These are phyloP conservation scores for Anthracocystis setariae DNA, from an alignment of 1,284 basidiomycete genomes.

Conservation along the genomic window DNA sequence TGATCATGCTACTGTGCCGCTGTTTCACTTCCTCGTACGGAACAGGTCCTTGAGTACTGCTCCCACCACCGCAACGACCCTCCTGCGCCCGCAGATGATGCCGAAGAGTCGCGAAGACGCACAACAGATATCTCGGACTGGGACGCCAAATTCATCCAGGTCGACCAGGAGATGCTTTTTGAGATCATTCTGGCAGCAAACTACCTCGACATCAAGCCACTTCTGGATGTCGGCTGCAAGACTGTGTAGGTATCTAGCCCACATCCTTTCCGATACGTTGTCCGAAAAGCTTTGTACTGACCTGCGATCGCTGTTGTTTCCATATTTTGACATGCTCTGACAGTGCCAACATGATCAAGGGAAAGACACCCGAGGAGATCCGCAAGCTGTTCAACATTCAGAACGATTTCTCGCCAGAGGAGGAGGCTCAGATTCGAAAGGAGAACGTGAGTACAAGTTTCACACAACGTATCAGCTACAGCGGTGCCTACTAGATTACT, in stretches of 20 bases:
- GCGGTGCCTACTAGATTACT: too few species aligned
- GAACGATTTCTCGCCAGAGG: constrained; percentile 94
- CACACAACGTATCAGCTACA: too few species aligned
- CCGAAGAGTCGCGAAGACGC: constrained; percentile 92
- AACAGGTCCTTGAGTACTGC: constrained; percentile 96
- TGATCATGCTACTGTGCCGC: not conserved
- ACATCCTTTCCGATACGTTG: not conserved
- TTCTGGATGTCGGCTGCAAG: constrained; percentile 98
- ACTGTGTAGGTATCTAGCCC: constrained; percentile 74
- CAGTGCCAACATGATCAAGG: constrained; percentile 97
- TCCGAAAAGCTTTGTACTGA: not conserved
- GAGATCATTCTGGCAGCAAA: constrained; percentile 99
- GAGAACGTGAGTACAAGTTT: constrained; percentile 79
- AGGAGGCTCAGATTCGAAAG: constrained; percentile 99
- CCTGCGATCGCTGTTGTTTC: not conserved
- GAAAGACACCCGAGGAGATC: constrained; percentile 95
- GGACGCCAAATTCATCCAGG: constrained; percentile 94
- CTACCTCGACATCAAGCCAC: constrained; percentile 99
- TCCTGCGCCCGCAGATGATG: constrained; percentile 79
- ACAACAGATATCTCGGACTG: constrained; percentile 98
- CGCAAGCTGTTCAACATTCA: constrained; percentile 87
- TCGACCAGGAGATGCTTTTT: constrained; percentile 96
- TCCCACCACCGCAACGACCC: constrained; percentile 97
- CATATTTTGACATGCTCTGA: not conserved
- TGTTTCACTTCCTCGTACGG: not conserved